phyloP scores from a whole-genome alignment of 164 flowering plant genomes.

The Vitis cinerea region DNA sequence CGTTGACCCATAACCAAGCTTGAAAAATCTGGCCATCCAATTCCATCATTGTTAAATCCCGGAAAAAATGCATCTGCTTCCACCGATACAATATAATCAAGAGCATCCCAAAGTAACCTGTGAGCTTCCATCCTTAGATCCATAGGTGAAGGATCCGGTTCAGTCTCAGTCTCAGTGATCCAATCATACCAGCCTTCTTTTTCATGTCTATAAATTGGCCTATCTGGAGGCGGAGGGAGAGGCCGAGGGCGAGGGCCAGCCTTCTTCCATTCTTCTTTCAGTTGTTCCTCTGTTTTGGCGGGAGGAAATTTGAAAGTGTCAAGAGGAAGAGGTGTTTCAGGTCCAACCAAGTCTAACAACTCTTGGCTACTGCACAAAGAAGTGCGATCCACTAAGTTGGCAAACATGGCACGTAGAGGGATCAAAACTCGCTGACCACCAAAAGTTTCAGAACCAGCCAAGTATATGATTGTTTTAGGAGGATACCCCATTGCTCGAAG shows the following conservation, averaged over 20 bases:
- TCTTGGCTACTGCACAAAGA: constrained; percentile 78
- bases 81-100: constrained; percentile 88
- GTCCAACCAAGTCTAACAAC: constrained; percentile 58
- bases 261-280: constrained; percentile 78
- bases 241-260: constrained; percentile 99
- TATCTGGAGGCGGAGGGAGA: constrained; percentile 96
- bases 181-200: constrained; percentile 99
- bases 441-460: constrained; percentile 87
- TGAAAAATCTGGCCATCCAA: constrained; percentile 88
- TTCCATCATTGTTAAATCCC: constrained; percentile 87
- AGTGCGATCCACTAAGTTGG: constrained; percentile 79
- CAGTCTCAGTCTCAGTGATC: constrained; percentile 73
- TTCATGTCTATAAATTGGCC: constrained; percentile 89
- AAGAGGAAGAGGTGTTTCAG: constrained; percentile 59
- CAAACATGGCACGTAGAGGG: constrained; percentile 87
- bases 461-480: constrained; percentile 73
- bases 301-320: constrained; percentile 42
- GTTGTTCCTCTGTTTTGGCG: constrained; percentile 54
- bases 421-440: constrained; percentile 93
- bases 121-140: constrained; percentile 82
- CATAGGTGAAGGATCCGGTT: constrained; percentile 74
- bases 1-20: constrained; percentile 97
- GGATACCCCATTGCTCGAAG: constrained; percentile 94
- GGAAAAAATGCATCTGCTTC: constrained; percentile 98
- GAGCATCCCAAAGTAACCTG: constrained; percentile 89